Percentiles rank a stretch among this genome's conserved stretches.
Evolutionary conservation across 192 early-diverging fungal genomes (phyloP).

Genomic region (Mortierella claussenii): DNA sequence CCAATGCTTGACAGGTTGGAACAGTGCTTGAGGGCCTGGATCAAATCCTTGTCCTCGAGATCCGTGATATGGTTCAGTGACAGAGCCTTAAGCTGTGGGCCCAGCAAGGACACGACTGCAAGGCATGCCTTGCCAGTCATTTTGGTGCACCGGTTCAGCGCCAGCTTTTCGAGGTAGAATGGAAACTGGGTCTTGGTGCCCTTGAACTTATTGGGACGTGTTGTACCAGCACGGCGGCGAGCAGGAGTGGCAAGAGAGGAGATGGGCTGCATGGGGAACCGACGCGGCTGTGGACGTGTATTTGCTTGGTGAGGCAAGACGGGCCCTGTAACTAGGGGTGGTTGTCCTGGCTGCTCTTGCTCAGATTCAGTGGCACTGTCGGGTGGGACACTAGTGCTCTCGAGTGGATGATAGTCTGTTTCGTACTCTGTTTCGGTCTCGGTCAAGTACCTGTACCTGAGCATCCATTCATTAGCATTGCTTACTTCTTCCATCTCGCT

Average conservation of each 20-base stretch:
- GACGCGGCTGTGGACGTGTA: neutral
- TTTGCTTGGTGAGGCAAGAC: neutral
- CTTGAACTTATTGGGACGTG: constrained; percentile 39
- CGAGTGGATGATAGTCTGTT: constrained; percentile 16
- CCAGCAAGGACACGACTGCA: constrained; percentile 4
- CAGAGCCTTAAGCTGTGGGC: constrained; percentile 19
- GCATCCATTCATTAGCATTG: constrained; percentile 3
- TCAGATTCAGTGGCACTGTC: constrained; percentile 33
- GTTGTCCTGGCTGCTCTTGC: constrained; percentile 17
- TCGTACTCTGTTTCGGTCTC: constrained; percentile 42
- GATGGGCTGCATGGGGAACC: neutral
- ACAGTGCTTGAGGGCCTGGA: constrained; percentile 16
- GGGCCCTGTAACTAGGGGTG: neutral
- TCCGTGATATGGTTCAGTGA: constrained; percentile 24
- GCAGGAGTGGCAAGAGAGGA: neutral
- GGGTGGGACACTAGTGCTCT: constrained; percentile 6
- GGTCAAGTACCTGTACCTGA: constrained; percentile 16
- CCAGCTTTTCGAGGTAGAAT: constrained; percentile 16
- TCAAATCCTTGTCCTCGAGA: constrained; percentile 2
- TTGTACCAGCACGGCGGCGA: constrained; percentile 23
- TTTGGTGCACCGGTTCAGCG: constrained; percentile 15
- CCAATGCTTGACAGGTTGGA: constrained; percentile 11
- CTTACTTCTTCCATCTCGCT: neutral
- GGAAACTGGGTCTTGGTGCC: constrained; percentile 33
- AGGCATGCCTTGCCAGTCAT: constrained; percentile 11